Percentiles rank a stretch among this genome's conserved stretches.
These are phyloP conservation scores for Salix exigua DNA, from an alignment of 345 rosid species.

Conservation along the genomic window DNA sequence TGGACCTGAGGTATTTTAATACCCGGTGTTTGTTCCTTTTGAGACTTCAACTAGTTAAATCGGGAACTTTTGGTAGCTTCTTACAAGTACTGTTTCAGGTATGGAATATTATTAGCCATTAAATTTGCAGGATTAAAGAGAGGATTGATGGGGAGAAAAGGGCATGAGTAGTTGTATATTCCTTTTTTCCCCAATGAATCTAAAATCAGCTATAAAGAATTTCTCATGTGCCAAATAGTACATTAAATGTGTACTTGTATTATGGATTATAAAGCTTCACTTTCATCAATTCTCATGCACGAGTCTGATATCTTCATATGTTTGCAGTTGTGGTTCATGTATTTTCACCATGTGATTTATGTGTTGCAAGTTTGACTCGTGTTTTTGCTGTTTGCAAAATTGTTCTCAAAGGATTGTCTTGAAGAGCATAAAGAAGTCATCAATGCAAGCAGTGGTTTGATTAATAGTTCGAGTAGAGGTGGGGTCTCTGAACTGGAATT, in stretches of 20 bases:
- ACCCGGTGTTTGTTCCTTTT: background rate
- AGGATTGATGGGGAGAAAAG: background rate
- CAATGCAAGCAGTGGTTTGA: conserved; percentile 23
- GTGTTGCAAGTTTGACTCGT: conserved; percentile 1
- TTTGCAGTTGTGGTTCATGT: background rate
- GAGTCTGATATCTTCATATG: background rate
- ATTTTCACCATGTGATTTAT: background rate
- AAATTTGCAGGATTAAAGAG: background rate
- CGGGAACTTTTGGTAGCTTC: background rate
- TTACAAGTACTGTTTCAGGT: background rate
- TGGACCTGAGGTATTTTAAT: background rate
- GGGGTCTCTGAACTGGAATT: conserved; percentile 51
- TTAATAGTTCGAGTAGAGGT: conserved; percentile 22
- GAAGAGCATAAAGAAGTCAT: conserved; percentile 28
- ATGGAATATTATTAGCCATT: background rate
- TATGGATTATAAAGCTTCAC: background rate
- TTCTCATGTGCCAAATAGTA: background rate
- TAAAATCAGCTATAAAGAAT: background rate
- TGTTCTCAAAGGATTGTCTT: conserved; percentile 28
- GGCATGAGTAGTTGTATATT: background rate
- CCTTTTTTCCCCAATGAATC: background rate
- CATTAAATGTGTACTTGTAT: background rate
- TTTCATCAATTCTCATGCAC: background rate
- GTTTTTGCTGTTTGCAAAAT: conserved; percentile 20
- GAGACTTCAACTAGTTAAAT: background rate